Evolutionary conservation across 768 basidiomycete species (phyloP), one percentile per base, ranked within the genome.

Genomic region (Ephemerocybe angulata): DNA sequence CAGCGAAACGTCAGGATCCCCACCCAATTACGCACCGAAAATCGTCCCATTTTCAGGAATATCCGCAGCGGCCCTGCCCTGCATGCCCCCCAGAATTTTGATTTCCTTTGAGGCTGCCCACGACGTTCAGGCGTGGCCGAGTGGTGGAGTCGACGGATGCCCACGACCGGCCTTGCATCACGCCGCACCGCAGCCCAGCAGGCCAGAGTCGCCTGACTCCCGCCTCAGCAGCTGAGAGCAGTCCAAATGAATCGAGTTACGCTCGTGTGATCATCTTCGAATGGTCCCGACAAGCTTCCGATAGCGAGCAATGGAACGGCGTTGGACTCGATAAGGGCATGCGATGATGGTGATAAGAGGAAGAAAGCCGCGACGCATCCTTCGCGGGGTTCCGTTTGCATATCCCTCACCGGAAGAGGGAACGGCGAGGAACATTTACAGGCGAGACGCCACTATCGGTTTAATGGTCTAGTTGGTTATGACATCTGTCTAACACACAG

Each of bases 381-480:
- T 35, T 35, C 17, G 33, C 33, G 33, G 33, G 33, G 17, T 35
- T 35, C 33, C 17, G 33, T 17, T 8, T 35, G 8, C 33, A 8
- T 8, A 17, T 17, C 8, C 8, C 17, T 8, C 17, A 35, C 33
- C 33, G 33, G 17, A 35, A 8, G 8, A 8, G 33, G 33, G 8
- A 35, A 35, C 8, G 33, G 17, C 8, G 33, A 35, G 33, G 33
- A n/a, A 35, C 33, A 35, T 35, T 8, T 35, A 35, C 33, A 17
- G 33, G 33, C 33, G 17, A 8, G 8, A 35, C 33, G 33, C 33
- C 46, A 25, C 15, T 30, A 6, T 6, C 28, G 49, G 49, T 35
- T 50, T n/a, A 30, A 50, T 50, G 49, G 49, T 35, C 29, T 50
- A 35, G 28, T 50, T 50, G 49, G 49, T 50, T 22, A 35, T 50